Base-by-base conservation (phyloP, 345 rosid genomes). In the Salix exigua region DNA sequence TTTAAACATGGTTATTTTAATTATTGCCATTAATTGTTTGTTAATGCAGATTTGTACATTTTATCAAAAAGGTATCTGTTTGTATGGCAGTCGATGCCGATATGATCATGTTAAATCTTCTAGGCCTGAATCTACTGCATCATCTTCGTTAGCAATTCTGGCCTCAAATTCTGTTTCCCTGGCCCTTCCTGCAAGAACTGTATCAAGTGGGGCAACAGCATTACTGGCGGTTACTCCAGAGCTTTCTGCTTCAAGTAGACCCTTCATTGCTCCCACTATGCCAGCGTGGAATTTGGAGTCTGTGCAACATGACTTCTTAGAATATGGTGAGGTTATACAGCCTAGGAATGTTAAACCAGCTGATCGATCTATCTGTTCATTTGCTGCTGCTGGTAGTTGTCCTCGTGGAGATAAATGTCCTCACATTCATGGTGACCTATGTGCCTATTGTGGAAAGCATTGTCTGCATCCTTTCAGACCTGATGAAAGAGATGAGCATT, bases 391-490 rank as follows among this genome's bases (percentile, higher is more conserved):
- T 77, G 99, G 98, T 71, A 78, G 77, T 70, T 96, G 97, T 23
- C 98, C 92, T 7, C 87, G 88, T 65, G 97, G 99, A 28, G 89
- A 81, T 77, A 89, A 84, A 25, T 96, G 99, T 77, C 95, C 95
- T 51, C 93, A 88, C 73, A 74, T 93, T 75, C 99, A 96, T 70
- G 99, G 99, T 42, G 97, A 96, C 70, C 66, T 87, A 68, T 96
- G 99, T 75, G 86, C 90, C 23, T 85, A 88, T 35, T 96, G 99
- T 81, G 95, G 92, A 23, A 92, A 90, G 75, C 85, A 90, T 72
- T 96, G 98, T 80, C 85, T 94, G 82, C 97, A 96, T 86, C 98
- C 97, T 76, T 96, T 85, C 71, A 91, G 91, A 79, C 86, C 90
- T 2, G 88, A 91, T 55, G 97, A 92, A 78, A 87, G 92, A 73